Evolutionary conservation across 441 rosid genomes (phyloP).

Genomic region (Daphne laureola): DNA sequence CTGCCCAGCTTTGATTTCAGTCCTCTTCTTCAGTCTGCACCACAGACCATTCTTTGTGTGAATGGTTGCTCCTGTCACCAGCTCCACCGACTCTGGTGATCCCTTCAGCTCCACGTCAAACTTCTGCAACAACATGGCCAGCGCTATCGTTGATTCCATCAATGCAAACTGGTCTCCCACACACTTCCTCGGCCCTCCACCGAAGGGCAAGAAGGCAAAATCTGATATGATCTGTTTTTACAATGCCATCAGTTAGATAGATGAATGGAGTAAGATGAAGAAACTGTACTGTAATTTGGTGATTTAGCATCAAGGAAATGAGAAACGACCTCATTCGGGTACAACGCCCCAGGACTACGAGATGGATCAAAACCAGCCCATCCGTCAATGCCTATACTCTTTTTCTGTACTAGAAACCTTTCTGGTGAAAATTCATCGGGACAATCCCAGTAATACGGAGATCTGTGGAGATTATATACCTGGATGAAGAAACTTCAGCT

Average conservation of each 20-base stretch:
- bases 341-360: slow-evolving; percentile 83
- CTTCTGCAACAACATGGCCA: slow-evolving; percentile 71
- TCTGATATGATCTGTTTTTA: slow-evolving; percentile 60
- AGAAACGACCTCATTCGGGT: slow-evolving; percentile 72
- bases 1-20: slow-evolving; percentile 6
- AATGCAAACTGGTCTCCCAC: slow-evolving; percentile 94
- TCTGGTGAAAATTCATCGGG: slow-evolving; percentile 79
- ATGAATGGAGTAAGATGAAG: neutral
- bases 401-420: slow-evolving; percentile 49
- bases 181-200: slow-evolving; percentile 91
- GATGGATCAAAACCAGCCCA: slow-evolving; percentile 91
- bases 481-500: slow-evolving; percentile 18
- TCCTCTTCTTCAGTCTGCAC: slow-evolving; percentile 72
- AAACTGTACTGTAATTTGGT: neutral
- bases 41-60: slow-evolving; percentile 82
- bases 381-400: slow-evolving; percentile 60
- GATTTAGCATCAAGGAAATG: neutral
- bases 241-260: slow-evolving; percentile 11
- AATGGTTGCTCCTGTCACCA: slow-evolving; percentile 84
- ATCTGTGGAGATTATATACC: slow-evolving; percentile 90
- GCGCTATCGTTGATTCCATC: slow-evolving; percentile 78
- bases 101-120: slow-evolving; percentile 67
- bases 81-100: slow-evolving; percentile 61
- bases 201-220: slow-evolving; percentile 84
- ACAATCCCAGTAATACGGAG: slow-evolving; percentile 77